Percentiles rank a stretch among this genome's conserved stretches.
phyloP scores from a whole-genome alignment of 73 alveolate genomes.

The Stentor roeselii region DNA sequence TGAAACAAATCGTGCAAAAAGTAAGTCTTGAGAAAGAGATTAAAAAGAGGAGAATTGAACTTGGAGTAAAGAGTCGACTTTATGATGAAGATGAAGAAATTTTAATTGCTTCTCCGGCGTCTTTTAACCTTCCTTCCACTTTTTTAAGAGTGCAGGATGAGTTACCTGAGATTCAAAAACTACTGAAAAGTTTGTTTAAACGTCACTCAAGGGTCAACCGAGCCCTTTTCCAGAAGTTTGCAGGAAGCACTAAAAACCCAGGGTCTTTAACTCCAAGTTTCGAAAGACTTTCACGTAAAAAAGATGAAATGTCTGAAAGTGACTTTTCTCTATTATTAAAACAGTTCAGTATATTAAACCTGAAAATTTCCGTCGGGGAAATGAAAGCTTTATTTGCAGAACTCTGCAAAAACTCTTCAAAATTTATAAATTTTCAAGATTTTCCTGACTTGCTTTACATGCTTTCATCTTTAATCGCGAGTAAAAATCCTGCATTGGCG shows the following conservation, averaged over 20 bases:
- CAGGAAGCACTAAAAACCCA: conserved; percentile 38
- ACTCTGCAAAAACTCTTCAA: conserved; percentile 29
- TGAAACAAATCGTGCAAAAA: too few relatives aligned
- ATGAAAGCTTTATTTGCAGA: conserved; percentile 24
- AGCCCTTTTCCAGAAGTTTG: conserved; percentile 55
- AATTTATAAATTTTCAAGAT: conserved; percentile 39
- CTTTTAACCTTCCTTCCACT: too few relatives aligned
- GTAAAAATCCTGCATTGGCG: conserved; percentile 58
- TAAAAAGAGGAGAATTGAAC: neutral
- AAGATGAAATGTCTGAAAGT: conserved; percentile 25
- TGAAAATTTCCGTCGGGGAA: conserved; percentile 40
- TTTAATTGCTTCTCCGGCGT: too few relatives aligned
- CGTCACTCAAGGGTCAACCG: conserved; percentile 52
- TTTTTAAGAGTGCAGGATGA: neutral
- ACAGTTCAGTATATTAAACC: conserved; percentile 45
- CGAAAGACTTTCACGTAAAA: conserved; percentile 31
- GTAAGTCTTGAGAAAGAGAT: neutral
- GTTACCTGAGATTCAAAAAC: conserved; percentile 35
- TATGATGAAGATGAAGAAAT: neutral
- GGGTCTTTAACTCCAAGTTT: conserved; percentile 16
- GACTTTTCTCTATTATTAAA: conserved; percentile 49
- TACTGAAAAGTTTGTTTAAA: conserved; percentile 38
- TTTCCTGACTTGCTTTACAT: conserved; percentile 37
- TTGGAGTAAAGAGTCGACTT: neutral
- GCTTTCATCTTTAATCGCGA: conserved; percentile 40